These are phyloP conservation scores for Pichia cabralensis DNA, from an alignment of 805 yeast genomes.

Conservation along the genomic window DNA sequence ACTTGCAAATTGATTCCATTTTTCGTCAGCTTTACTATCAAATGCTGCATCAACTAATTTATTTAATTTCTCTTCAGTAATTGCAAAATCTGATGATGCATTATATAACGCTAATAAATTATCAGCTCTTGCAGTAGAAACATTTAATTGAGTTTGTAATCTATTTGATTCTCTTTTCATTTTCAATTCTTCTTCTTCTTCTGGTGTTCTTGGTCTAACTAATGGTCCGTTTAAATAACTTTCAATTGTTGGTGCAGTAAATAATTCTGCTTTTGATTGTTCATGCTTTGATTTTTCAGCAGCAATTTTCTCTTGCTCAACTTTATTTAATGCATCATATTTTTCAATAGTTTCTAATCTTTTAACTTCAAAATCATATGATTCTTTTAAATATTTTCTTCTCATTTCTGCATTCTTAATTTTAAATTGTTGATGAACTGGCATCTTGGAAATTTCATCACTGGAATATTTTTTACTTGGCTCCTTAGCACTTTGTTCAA, in stretches of 20 bases:
- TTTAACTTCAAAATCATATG: slow-evolving; percentile 34
- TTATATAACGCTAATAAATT: slow-evolving; percentile 64
- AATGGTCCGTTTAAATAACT: slow-evolving; percentile 56
- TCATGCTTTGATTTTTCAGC: slow-evolving; percentile 24
- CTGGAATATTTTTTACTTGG: slow-evolving; percentile 29
- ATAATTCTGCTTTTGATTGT: slow-evolving; percentile 41
- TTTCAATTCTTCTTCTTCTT: slow-evolving; percentile 46
- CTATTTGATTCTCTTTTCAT: slow-evolving; percentile 64
- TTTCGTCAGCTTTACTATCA: slow-evolving; percentile 26
- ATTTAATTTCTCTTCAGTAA: slow-evolving; percentile 58
- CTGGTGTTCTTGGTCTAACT: slow-evolving; percentile 62
- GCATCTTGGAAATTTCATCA: slow-evolving; percentile 26
- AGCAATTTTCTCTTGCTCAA: slow-evolving; percentile 23
- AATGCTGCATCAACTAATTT: slow-evolving; percentile 50
- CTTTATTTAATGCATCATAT: slow-evolving; percentile 17
- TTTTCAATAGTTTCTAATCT: slow-evolving; percentile 25
- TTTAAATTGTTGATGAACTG: slow-evolving; percentile 35
- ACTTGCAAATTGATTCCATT: slow-evolving; percentile 11
- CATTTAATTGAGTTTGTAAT: slow-evolving; percentile 39
- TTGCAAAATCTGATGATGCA: slow-evolving; percentile 55
- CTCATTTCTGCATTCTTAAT: slow-evolving; percentile 53
- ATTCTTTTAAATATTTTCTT: slow-evolving; percentile 56
- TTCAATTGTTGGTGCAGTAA: slow-evolving; percentile 76
- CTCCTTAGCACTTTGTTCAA: slow-evolving; percentile 40
- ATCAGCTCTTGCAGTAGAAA: slow-evolving; percentile 43